Conservation (phyloP, 2,329 filamentous ascomycete genomes). For the Calonectria ilicicola region DNA sequence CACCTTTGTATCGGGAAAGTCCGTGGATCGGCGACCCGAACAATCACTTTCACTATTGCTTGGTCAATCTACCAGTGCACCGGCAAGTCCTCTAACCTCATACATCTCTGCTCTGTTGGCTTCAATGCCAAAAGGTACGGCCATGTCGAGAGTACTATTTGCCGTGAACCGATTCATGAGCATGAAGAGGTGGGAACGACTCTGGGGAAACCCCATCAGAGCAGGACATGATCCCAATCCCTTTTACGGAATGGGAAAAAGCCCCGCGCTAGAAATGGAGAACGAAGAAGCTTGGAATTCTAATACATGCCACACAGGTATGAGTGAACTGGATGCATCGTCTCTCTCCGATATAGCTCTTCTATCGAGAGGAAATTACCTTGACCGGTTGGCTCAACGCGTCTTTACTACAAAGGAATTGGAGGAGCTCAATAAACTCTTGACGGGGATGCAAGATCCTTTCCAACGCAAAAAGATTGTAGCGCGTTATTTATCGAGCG, state of each 20-base stretch:
- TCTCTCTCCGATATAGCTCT: background rate
- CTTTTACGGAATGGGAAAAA: constrained; percentile 32
- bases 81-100: constrained; percentile 29
- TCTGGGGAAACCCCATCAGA: constrained; percentile 40
- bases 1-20: constrained; percentile 34
- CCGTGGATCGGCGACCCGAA: constrained; percentile 32
- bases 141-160: constrained; percentile 26
- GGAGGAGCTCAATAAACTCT: constrained; percentile 1
- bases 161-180: constrained; percentile 22
- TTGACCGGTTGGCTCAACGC: background rate
- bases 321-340: constrained; percentile 2
- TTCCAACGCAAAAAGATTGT: background rate
- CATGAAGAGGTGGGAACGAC: constrained; percentile 28
- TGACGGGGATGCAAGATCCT: constrained; percentile 3
- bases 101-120: constrained; percentile 36
- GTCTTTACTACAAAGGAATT: constrained; percentile 3
- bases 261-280: background rate
- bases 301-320: background rate
- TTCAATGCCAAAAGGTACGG: constrained; percentile 29
- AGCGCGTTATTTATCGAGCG: background rate
- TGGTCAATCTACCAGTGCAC: constrained; percentile 38
- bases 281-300: background rate
- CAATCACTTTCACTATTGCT: constrained; percentile 34
- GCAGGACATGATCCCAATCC: constrained; percentile 41
- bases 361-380: background rate